phyloP scores from a whole-genome alignment of 306 rosid genomes.

The Prunus kanzakura region DNA sequence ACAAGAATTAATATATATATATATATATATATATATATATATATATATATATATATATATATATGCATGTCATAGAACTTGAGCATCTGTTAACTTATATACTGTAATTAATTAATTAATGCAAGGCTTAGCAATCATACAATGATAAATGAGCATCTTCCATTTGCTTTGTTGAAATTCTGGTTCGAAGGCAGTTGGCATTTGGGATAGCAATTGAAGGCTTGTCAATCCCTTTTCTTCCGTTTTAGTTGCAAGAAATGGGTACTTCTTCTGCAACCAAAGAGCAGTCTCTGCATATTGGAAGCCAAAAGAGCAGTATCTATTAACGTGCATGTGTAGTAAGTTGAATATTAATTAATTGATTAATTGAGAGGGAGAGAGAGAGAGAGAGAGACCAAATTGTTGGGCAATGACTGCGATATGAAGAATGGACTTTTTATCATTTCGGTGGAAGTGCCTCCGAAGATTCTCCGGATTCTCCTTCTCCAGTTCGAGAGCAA shows the following conservation, averaged over 20 bases:
- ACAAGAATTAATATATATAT: background rate
- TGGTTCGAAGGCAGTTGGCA: conserved; percentile 14
- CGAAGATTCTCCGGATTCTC: too few species aligned
- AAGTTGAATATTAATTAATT: too few species aligned
- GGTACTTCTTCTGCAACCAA: background rate
- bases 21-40: too few species aligned
- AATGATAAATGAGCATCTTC: background rate
- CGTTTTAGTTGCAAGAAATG: background rate
- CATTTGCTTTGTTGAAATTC: background rate
- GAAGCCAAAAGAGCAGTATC: background rate
- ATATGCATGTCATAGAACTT: too few species aligned
- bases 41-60: too few species aligned
- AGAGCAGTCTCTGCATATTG: conserved; percentile 8
- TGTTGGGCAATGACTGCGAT: conserved; percentile 6
- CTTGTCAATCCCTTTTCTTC: background rate
- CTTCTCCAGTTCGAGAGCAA: background rate
- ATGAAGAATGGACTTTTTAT: background rate
- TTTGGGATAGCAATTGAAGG: conserved; percentile 22
- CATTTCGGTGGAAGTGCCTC: background rate
- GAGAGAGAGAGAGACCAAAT: background rate
- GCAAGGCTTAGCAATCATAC: background rate
- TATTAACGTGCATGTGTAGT: background rate
- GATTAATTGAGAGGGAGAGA: background rate
- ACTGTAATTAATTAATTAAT: too few species aligned
- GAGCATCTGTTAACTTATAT: too few species aligned